phyloP scores from a whole-genome alignment of 78 protist genomes.

The Dictyostelium brefeldianum region DNA sequence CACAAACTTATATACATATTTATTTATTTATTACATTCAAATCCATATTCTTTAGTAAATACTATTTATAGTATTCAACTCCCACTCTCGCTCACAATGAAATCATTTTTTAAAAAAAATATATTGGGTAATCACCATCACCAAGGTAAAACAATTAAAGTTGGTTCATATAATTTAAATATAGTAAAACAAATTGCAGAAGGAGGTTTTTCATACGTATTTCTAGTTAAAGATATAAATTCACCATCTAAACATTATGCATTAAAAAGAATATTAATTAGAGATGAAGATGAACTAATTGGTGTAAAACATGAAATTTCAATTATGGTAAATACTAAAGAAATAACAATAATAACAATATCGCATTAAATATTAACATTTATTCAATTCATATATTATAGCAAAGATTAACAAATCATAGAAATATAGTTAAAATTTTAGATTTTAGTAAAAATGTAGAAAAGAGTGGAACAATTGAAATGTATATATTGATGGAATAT shows the following conservation, averaged over 20 bases:
- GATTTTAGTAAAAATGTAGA: conserved; percentile 30
- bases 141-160: conserved; percentile 54
- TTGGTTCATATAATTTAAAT: conserved; percentile 61
- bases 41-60: no score
- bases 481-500: conserved; percentile 81
- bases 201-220: conserved; percentile 78
- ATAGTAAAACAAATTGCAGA: conserved; percentile 75
- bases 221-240: conserved; percentile 46
- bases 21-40: no score
- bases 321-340: conserved; percentile 31
- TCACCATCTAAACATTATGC: conserved; percentile 57
- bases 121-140: conserved; percentile 58
- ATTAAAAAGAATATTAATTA: conserved; percentile 60
- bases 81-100: no score
- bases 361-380: no score
- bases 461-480: conserved; percentile 39
- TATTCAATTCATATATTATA: neutral
- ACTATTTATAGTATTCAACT: no score
- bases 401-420: conserved; percentile 59
- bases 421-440: conserved; percentile 65
- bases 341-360: neutral
- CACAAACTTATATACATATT: no score
- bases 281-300: conserved; percentile 53
- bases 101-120: no score
- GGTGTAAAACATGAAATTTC: conserved; percentile 52